Evolutionary conservation across 495 filamentous ascomycete species (phyloP), one percentile per base, ranked within the genome.

Genomic region (Aspergillus avenaceus): DNA sequence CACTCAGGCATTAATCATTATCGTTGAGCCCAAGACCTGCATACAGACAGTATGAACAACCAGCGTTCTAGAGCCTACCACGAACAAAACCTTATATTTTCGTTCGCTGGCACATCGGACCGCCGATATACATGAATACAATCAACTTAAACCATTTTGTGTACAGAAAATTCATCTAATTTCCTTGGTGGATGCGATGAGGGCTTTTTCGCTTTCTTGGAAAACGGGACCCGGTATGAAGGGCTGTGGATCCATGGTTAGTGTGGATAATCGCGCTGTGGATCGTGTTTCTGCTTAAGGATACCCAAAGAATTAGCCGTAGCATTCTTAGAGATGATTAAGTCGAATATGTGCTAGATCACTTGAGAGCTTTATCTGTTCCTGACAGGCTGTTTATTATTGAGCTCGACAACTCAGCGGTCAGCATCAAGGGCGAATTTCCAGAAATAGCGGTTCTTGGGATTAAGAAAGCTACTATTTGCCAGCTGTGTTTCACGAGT

Each of bases 1-100:
- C 70, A 57, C 66, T 71, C 16, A 57, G 58, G 59, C 53, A 52
- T 11, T 71, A 42, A 56, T 26, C 21, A 4, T 3, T 3, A n/a
- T 41, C 16, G 6, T 31, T 18, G 4, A 31, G 25, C 9, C 28
- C 16, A 9, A 26, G 11, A 5, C n/a, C 14, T 19, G 16, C 13
- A 18, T 38, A n/a, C n/a, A 18, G 16, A 18, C 34, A 14, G 18
- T 19, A 2, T 3, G 16, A 21, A 11, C 6, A 8, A 5, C 11
- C 21, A 8, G 34, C 34, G 34, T 38, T 38, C 34, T 38, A 21
- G 34, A 21, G 21, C 34, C 13, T 16, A 19, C n/a, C 6, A 21
- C 18, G 21, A 18, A 38, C 9, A 1, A 8, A 5, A 7, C 11
- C 21, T 38, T 21, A 7, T 38, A 19, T 36, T 38, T 21, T 21